A percentile compares a stretch with the other conserved stretches of the same genome.
Evolutionary conservation across 805 yeast species (phyloP).

Genomic region (Wickerhamiella vanderwaltii): DNA sequence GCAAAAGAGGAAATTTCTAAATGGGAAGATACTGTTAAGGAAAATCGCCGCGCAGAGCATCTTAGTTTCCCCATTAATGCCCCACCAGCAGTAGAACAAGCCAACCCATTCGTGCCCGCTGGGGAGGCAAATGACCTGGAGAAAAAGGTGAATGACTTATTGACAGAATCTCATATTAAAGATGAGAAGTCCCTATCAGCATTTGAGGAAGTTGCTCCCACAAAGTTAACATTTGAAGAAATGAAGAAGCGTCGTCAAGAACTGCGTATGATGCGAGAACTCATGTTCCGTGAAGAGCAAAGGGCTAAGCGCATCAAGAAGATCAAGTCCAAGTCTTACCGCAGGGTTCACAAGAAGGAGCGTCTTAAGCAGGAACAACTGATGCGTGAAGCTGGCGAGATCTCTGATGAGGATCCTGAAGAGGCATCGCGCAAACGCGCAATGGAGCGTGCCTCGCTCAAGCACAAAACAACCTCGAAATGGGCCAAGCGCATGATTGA

Average conservation of each 20-base stretch:
- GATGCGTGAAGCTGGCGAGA: slow-evolving; percentile 45
- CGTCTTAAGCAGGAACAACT: slow-evolving; percentile 54
- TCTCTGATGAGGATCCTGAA: slow-evolving; percentile 36
- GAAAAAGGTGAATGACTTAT: slow-evolving; percentile 44
- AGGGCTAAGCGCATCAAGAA: slow-evolving; percentile 85
- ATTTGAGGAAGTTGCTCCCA: slow-evolving; percentile 76
- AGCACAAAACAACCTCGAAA: slow-evolving; percentile 74
- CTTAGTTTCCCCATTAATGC: slow-evolving; percentile 60
- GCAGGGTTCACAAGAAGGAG: slow-evolving; percentile 77
- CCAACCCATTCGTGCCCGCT: slow-evolving; percentile 41
- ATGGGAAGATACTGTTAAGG: slow-evolving; percentile 77
- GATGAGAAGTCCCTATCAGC: slow-evolving; percentile 69
- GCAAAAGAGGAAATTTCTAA: slow-evolving; percentile 74
- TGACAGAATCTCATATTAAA: slow-evolving; percentile 51
- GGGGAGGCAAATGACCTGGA: slow-evolving; percentile 49
- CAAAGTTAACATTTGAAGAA: slow-evolving; percentile 71
- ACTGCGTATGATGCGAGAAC: slow-evolving; percentile 81
- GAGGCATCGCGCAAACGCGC: slow-evolving; percentile 68
- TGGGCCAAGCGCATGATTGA: slow-evolving; percentile 89
- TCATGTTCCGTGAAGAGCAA: slow-evolving; percentile 90
- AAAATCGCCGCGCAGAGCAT: slow-evolving; percentile 74
- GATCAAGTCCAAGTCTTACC: slow-evolving; percentile 84
- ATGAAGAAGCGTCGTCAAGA: slow-evolving; percentile 65
- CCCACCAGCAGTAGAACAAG: slow-evolving; percentile 33
- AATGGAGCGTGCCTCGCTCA: slow-evolving; percentile 79